Conservation (phyloP, 208 protist genomes). For the Leishmania braziliensis region DNA sequence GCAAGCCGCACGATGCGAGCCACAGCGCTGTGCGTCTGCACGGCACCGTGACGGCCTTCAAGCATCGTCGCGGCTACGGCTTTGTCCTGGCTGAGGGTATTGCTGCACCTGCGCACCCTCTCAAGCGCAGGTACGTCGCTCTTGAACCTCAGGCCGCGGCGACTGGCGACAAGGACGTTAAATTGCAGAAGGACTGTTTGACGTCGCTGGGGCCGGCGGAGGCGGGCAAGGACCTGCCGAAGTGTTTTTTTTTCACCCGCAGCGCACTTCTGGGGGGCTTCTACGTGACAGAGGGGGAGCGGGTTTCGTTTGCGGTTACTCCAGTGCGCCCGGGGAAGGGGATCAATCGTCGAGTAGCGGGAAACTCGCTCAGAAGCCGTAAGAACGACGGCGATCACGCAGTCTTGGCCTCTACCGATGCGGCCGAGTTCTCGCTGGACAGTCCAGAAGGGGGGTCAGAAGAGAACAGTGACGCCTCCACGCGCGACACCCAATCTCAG, state of each 20-base stretch:
- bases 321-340: not conserved
- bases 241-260: slow-evolving; percentile 73
- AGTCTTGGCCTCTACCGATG: not conserved
- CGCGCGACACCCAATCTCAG: not conserved
- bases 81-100: slow-evolving; percentile 68
- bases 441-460: not conserved
- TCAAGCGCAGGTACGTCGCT: slow-evolving; percentile 2
- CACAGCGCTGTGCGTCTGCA: slow-evolving; percentile 36
- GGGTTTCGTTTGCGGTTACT: slow-evolving; percentile 54
- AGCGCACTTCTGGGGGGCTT: slow-evolving; percentile 57
- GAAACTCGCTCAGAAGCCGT: not conserved
- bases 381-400: not conserved
- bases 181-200: no score
- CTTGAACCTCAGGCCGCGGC: not conserved
- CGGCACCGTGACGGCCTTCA: slow-evolving; percentile 79
- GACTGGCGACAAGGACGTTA: not conserved
- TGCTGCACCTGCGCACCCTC: not conserved
- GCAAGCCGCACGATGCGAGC: not conserved
- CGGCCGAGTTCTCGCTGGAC: not conserved
- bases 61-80: slow-evolving; percentile 86
- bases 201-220: not conserved
- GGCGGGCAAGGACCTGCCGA: not conserved
- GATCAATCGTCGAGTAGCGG: not conserved
- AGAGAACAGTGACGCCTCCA: not conserved
- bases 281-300: slow-evolving; percentile 76